Evolutionary conservation across 768 basidiomycete species (phyloP).

Genomic region (Chalciporus sphaerocephalus): DNA sequence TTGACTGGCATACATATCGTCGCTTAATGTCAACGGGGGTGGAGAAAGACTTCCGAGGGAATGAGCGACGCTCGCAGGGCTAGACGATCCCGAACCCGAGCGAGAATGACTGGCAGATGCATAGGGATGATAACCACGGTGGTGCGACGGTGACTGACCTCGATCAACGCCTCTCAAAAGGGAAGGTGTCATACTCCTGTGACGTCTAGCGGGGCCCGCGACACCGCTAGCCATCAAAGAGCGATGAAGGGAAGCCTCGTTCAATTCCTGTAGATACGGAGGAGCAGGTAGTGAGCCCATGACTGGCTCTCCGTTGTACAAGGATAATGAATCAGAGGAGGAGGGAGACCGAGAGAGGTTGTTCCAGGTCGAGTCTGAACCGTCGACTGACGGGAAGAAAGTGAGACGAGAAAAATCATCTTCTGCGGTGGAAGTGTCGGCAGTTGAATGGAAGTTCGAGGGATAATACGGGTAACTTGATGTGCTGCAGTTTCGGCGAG

Average conservation of each 20-base stretch:
- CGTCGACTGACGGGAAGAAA: slow-evolving; percentile 21
- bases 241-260: slow-evolving; percentile 35
- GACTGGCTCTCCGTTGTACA: slow-evolving; percentile 42
- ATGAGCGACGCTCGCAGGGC: slow-evolving; percentile 26
- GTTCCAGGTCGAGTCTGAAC: slow-evolving; percentile 25
- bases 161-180: slow-evolving; percentile 49
- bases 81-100: slow-evolving; percentile 28
- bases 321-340: slow-evolving; percentile 19
- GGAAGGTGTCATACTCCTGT: slow-evolving; percentile 76
- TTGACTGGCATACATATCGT: slow-evolving; percentile 9
- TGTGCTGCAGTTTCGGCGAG: slow-evolving; percentile 15
- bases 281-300: slow-evolving; percentile 52
- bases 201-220: slow-evolving; percentile 61
- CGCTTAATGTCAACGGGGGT: slow-evolving; percentile 16
- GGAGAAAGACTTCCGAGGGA: slow-evolving; percentile 28
- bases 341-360: slow-evolving; percentile 14
- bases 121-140: slow-evolving; percentile 57
- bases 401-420: slow-evolving; percentile 18
- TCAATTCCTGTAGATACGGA: slow-evolving; percentile 64
- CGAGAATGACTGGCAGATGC: slow-evolving; percentile 33
- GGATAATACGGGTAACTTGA: slow-evolving; percentile 18
- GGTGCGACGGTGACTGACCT: slow-evolving; percentile 41
- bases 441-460: slow-evolving; percentile 13
- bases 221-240: slow-evolving; percentile 28
- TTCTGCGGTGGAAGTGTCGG: slow-evolving; percentile 18